Base-by-base conservation (phyloP, 2,329 filamentous ascomycete genomes). In the Botrytis galanthina region DNA sequence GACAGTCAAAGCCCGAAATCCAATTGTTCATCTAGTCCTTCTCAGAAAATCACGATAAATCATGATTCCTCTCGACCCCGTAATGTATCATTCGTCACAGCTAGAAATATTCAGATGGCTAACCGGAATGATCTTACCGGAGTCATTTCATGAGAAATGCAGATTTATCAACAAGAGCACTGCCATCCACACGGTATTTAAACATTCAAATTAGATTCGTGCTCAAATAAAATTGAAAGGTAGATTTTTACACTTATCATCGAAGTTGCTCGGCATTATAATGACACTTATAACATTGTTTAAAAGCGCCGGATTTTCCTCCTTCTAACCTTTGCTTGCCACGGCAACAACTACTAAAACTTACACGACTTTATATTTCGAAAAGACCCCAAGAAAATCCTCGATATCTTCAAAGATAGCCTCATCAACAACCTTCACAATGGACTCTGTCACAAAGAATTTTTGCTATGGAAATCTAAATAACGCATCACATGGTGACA, bases 381-480 rank as follows among this genome's bases (percentile, higher is more conserved):
- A 62, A 26, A 14, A 22, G 18, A 26, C 4, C 12, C 4, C 20
- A 9, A 14, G 20, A 61, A 61, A 1, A 2, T 26, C n/a, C 4
- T 51, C 4, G 14, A 18, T 3, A 18, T n/a, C 3, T 54, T 3
- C n/a, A 8, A 18, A 54, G n/a, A 8, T 3, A 54, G 3, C 48
- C 16, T 2, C 26, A 7, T 51, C 48, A n/a, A 51, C 12, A 16
- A n/a, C 5, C 4, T 51, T 26, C 14, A 54, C 12, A 18, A 29
- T 54, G 51, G 18, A 29, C 6, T 54, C 6, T 0, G 51, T 8
- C n/a, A 29, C 26, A 1, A 29, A 54, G 12, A 29, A 18, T 29
- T 8, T 16, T 16, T 18, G 26, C 51, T 29, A 0, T 26, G n/a
- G 4, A 29, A 29, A 29, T 8, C 2, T 1, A 1, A 2, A 4